These are phyloP conservation scores for Drechslerella dactyloides DNA, from an alignment of 2,329 filamentous ascomycete species.

Conservation along the genomic window DNA sequence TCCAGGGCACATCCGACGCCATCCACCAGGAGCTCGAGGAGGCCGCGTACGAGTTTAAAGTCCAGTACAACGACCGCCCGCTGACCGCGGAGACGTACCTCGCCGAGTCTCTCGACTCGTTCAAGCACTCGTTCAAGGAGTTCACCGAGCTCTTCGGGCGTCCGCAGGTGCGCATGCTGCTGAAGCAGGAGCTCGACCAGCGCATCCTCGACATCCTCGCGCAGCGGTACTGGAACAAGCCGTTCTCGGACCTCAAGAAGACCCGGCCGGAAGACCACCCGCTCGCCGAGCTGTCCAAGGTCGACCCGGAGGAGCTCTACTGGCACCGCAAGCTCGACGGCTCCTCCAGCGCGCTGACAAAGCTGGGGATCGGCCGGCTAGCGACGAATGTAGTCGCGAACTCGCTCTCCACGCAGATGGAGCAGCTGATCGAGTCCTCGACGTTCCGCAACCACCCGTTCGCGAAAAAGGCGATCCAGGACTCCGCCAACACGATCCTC, in stretches of 20 bases:
- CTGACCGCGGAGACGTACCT: conserved; percentile 95
- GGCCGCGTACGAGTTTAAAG: conserved; percentile 97
- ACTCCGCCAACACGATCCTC: conserved; percentile 85
- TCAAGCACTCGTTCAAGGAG: conserved; percentile 97
- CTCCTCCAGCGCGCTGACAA: conserved; percentile 86
- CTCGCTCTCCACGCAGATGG: conserved; percentile 83
- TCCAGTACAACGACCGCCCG: conserved; percentile 96
- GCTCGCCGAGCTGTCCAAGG: conserved; percentile 79
- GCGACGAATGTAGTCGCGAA: conserved; percentile 90
- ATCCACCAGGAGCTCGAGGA: conserved; percentile 96
- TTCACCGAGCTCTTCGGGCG: conserved; percentile 90
- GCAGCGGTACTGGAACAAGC: conserved; percentile 96
- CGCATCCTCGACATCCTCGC: conserved; percentile 91
- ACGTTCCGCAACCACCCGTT: conserved; percentile 91
- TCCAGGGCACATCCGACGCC: conserved; percentile 86
- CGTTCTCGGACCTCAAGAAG: conserved; percentile 74
- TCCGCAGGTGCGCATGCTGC: conserved; percentile 82
- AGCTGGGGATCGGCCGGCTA: conserved; percentile 88
- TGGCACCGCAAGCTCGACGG: conserved; percentile 96
- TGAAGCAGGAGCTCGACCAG: conserved; percentile 93
- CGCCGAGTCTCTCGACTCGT: conserved; percentile 89
- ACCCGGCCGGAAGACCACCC: conserved; percentile 69
- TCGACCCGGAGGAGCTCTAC: conserved; percentile 81
- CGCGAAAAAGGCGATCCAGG: conserved; percentile 87
- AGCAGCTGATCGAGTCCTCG: conserved; percentile 76